phyloP scores from a whole-genome alignment of 495 filamentous ascomycete species.

The Penicillium ucsense region DNA sequence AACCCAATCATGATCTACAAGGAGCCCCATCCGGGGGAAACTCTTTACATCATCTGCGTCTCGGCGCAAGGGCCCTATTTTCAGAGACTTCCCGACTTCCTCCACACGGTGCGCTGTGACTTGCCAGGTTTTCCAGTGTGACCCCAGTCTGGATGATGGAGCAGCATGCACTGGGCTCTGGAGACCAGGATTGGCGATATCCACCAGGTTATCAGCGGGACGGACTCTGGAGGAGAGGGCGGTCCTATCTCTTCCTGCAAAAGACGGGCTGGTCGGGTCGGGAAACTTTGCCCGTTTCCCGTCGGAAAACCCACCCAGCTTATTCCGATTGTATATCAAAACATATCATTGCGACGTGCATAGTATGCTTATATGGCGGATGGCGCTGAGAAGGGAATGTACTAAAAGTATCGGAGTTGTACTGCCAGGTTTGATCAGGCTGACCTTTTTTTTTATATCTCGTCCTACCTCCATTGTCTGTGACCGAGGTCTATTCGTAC shows the following conservation, averaged over 20 bases:
- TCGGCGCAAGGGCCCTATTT: constrained; percentile 7
- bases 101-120: constrained; percentile 9
- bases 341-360: constrained; percentile 11
- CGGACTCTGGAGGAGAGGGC: constrained; percentile 10
- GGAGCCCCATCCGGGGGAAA: constrained; percentile 7
- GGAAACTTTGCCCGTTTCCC: constrained; percentile 28
- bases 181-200: constrained; percentile 10
- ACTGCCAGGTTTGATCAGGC: background rate
- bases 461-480: background rate
- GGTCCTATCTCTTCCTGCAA: background rate
- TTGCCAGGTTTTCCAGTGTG: constrained; percentile 10
- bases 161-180: constrained; percentile 14
- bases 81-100: constrained; percentile 12
- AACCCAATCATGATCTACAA: constrained; percentile 15
- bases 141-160: background rate
- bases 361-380: background rate
- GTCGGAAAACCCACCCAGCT: constrained; percentile 23
- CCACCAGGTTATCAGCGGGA: constrained; percentile 31
- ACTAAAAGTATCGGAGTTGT: too few relatives aligned
- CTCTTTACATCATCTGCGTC: constrained; percentile 18
- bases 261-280: constrained; percentile 15
- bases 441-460: background rate
- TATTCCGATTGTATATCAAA: constrained; percentile 25
- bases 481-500: background rate
- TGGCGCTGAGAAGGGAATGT: too few relatives aligned